Evolutionary conservation across 202 grass and related monocot genomes (phyloP).

Genomic region (Carex sylvatica): DNA sequence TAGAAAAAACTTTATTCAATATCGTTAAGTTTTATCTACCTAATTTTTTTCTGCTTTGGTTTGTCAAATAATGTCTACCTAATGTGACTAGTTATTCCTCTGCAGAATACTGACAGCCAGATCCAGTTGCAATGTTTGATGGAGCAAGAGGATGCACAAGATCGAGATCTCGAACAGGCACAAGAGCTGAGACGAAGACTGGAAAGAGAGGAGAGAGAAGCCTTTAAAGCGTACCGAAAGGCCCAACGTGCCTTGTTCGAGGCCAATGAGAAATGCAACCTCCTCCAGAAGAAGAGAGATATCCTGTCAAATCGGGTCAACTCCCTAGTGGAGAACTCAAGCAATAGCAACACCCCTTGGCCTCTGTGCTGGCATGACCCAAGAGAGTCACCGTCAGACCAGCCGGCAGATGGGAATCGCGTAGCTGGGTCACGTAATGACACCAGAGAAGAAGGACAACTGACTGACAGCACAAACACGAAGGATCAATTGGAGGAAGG

Average conservation of each 20-base stretch:
- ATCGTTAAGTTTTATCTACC: conserved; percentile 27
- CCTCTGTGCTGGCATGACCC: conserved; percentile 49
- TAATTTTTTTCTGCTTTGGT: conserved; percentile 6
- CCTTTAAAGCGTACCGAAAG: conserved; percentile 80
- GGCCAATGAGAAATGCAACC: conserved; percentile 80
- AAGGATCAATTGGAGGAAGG: conserved; percentile 57
- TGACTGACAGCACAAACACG: conserved; percentile 26
- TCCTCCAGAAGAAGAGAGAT: conserved; percentile 81
- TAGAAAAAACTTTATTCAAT: conserved; percentile 38
- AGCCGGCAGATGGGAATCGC: conserved; percentile 37
- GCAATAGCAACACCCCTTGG: conserved; percentile 14
- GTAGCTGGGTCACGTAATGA: conserved; percentile 8
- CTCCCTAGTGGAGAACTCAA: conserved; percentile 44
- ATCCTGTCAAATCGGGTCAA: conserved; percentile 59
- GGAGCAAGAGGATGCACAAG: conserved; percentile 75
- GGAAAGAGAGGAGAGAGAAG: conserved; percentile 83
- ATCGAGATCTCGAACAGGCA: conserved; percentile 80
- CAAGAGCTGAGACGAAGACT: conserved; percentile 69
- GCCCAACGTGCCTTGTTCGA: conserved; percentile 80
- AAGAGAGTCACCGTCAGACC: conserved; percentile 44
- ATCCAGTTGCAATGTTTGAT: conserved; percentile 56
- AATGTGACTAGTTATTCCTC: conserved; percentile 30
- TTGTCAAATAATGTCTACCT: conserved; percentile 33
- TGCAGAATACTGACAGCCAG: conserved; percentile 27
- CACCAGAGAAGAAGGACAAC: conserved; percentile 20